Conservation (phyloP, 306 rosid species). For the Bauhinia variegata region DNA sequence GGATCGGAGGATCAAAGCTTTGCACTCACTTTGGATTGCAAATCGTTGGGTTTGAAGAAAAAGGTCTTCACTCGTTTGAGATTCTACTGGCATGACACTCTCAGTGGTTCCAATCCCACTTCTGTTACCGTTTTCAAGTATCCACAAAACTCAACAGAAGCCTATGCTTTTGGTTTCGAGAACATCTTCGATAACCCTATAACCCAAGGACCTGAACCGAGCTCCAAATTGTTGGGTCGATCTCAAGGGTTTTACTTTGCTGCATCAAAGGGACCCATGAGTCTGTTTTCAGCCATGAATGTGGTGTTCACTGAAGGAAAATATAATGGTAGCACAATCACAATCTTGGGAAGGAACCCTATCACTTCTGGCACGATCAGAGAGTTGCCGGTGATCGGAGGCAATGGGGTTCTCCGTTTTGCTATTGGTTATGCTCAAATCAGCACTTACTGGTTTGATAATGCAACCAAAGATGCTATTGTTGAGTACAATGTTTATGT, state of each 20-base stretch:
- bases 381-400: constrained; percentile 37
- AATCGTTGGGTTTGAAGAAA: constrained; percentile 34
- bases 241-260: not conserved
- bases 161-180: constrained; percentile 26
- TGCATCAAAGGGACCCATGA: constrained; percentile 2
- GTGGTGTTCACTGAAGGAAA: constrained; percentile 7
- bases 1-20: not conserved
- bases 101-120: not conserved
- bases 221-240: no score
- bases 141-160: constrained; percentile 22
- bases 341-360: constrained; percentile 22
- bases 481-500: constrained; percentile 3
- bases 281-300: constrained; percentile 14
- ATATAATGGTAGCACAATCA: constrained; percentile 22
- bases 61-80: constrained; percentile 53
- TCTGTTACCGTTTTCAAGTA: constrained; percentile 27
- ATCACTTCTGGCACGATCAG: not conserved
- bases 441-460: not conserved
- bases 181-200: no score
- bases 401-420: constrained; percentile 35
- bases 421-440: constrained; percentile 20
- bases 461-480: not conserved
- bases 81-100: constrained; percentile 54
- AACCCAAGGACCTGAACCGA: no score
- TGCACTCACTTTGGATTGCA: constrained; percentile 31